Conservation (phyloP, 495 filamentous ascomycete genomes). For the Lophiostoma macrostomum region DNA sequence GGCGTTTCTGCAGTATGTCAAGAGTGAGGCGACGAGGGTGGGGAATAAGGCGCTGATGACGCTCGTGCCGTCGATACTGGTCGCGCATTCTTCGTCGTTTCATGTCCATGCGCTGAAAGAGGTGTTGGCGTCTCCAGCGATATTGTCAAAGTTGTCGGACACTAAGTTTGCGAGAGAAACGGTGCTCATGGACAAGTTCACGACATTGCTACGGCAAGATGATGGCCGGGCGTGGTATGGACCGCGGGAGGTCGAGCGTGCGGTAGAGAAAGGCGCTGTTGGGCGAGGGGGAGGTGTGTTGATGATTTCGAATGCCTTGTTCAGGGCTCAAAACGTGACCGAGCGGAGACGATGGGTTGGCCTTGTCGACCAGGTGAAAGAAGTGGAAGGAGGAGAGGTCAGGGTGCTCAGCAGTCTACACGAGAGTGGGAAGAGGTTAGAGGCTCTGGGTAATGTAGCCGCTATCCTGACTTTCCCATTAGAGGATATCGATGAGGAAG, state of each 20-base stretch:
- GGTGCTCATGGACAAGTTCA: constrained; percentile 80
- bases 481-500: constrained; percentile 65
- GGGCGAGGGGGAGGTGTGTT: constrained; percentile 80
- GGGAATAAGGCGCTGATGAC: constrained; percentile 51
- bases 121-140: constrained; percentile 73
- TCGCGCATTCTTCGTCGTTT: constrained; percentile 80
- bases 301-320: constrained; percentile 80
- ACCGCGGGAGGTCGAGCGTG: constrained; percentile 75
- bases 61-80: constrained; percentile 53
- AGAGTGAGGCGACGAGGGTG: constrained; percentile 62
- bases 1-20: constrained; percentile 77
- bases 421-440: constrained; percentile 86
- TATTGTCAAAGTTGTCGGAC: constrained; percentile 70
- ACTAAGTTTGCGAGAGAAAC: constrained; percentile 87
- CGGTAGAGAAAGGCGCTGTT: constrained; percentile 84
- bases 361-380: constrained; percentile 88
- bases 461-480: constrained; percentile 89
- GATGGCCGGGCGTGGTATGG: constrained; percentile 93
- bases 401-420: constrained; percentile 87
- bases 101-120: constrained; percentile 84
- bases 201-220: constrained; percentile 73
- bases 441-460: constrained; percentile 81
- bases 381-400: constrained; percentile 77
- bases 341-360: constrained; percentile 77
- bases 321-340: constrained; percentile 77